A percentile compares a stretch with the other conserved stretches of the same genome.
Conservation (phyloP, 495 filamentous ascomycete species). For the Apiosordaria backusii region DNA sequence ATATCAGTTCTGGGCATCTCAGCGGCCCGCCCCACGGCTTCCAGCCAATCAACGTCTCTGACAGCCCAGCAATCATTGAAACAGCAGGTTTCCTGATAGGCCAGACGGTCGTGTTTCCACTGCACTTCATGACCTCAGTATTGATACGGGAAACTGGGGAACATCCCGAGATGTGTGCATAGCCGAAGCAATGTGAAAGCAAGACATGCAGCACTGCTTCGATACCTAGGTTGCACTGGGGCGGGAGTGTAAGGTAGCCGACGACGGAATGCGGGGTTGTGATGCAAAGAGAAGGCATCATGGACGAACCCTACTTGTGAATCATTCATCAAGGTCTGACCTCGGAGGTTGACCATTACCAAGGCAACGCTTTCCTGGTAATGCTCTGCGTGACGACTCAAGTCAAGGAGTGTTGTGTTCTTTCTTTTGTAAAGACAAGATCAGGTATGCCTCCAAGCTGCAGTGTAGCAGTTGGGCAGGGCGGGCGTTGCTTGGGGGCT, state of each 20-base stretch:
- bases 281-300: no score
- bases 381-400: not conserved
- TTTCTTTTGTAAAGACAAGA: not conserved
- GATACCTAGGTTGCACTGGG: not conserved
- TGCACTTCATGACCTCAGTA: not conserved
- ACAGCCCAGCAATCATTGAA: not conserved
- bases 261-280: no score
- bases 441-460: not conserved
- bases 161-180: not conserved
- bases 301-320: not conserved
- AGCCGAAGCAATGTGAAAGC: not conserved
- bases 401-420: no score
- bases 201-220: not conserved
- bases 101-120: not conserved
- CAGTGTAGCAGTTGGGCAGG: not conserved
- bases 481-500: no score
- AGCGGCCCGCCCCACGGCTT: not conserved
- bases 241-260: no score
- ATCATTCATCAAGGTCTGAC: not conserved
- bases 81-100: not conserved
- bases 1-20: conserved; percentile 1
- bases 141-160: not conserved
- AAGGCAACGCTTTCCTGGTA: not conserved
- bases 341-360: not conserved
- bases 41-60: not conserved